Evolutionary conservation across 257 asterid species (phyloP), one percentile per base, ranked within the genome.

Genomic region (Avicennia marina): DNA sequence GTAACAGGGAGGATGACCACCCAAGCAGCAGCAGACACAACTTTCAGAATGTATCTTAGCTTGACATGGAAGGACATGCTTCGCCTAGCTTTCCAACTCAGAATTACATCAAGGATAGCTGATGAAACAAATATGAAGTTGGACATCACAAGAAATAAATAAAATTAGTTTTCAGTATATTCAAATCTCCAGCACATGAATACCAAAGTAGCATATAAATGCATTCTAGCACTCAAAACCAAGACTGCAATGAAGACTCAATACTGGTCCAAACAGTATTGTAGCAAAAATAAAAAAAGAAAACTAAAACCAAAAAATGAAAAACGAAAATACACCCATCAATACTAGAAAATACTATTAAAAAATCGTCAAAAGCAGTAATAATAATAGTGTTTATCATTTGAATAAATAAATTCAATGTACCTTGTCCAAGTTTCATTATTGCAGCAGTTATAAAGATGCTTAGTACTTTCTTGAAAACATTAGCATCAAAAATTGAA

Each of bases 61-160:
- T 81, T 86, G 64, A 86, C 95, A 70, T 86, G 70, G 67, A 81
- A 74, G 26, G 95, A 67, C 95, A 86, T 86, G 76, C 90, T 83
- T 41, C 60, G 72, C 72, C 95, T 79, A 56, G 95, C 90, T 81
- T 86, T 79, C 73, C 80, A 84, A 64, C 72, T 86, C 62, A 86
- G 75, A 62, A 83, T 79, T 38, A 86, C 83, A 66, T 86, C 95
- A 53, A 86, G 90, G 54, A 76, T 62, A 54, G 95, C 95, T 86
- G 88, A 72, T 56, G 1, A 59, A 32, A 25, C 1, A 55, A 44
- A 27, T 11, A 38, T 43, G 41, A 21, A 29, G 24, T 57, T 56
- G 13, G 12, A 42, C 43, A n/a, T n/a, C n/a, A 70, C 15, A 41
- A 43, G 61, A 53, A 62, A 59, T 29, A 50, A 18, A 42, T 10